A percentile compares a stretch with the other conserved stretches of the same genome.
These are phyloP conservation scores for Apiotrichum gamsii DNA, from an alignment of 1,284 basidiomycete genomes.

Conservation along the genomic window DNA sequence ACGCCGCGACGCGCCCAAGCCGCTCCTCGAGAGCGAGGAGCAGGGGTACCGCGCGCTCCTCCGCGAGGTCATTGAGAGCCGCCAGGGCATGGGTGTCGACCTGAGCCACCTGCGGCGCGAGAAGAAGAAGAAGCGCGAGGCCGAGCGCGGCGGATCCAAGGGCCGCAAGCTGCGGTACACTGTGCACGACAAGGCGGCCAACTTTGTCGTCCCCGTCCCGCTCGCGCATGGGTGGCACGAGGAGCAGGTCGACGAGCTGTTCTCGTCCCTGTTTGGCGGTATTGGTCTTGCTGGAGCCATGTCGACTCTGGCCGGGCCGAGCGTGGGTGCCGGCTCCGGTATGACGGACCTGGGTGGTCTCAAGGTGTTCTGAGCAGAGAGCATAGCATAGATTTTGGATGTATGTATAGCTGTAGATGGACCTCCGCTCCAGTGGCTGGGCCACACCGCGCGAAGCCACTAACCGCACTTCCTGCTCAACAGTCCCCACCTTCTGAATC, in stretches of 20 bases:
- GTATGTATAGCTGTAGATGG: no score
- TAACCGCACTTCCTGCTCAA: no score
- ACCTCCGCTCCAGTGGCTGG: no score
- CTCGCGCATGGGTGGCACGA: constrained; percentile 68
- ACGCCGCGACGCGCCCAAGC: constrained; percentile 25
- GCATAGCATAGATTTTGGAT: no score
- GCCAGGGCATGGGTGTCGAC: constrained; percentile 31
- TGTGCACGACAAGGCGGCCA: constrained; percentile 85
- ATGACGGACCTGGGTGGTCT: constrained; percentile 12
- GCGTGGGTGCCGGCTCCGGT: background rate
- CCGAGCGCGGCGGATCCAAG: constrained; percentile 91
- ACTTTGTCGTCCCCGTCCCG: constrained; percentile 86
- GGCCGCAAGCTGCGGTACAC: constrained; percentile 81
- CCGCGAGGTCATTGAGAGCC: constrained; percentile 72
- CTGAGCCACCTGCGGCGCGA: constrained; percentile 43
- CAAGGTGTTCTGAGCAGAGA: constrained; percentile 12
- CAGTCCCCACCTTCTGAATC: no score
- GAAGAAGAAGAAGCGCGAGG: constrained; percentile 64
- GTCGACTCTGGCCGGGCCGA: background rate
- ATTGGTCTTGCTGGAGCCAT: constrained; percentile 11
- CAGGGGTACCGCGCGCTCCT: constrained; percentile 86
- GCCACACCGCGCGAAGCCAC: no score
- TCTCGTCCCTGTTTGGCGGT: constrained; percentile 70
- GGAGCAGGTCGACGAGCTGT: constrained; percentile 86
- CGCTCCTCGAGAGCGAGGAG: constrained; percentile 59